phyloP scores from a whole-genome alignment of 441 rosid species.

The Bruguiera hainesii region DNA sequence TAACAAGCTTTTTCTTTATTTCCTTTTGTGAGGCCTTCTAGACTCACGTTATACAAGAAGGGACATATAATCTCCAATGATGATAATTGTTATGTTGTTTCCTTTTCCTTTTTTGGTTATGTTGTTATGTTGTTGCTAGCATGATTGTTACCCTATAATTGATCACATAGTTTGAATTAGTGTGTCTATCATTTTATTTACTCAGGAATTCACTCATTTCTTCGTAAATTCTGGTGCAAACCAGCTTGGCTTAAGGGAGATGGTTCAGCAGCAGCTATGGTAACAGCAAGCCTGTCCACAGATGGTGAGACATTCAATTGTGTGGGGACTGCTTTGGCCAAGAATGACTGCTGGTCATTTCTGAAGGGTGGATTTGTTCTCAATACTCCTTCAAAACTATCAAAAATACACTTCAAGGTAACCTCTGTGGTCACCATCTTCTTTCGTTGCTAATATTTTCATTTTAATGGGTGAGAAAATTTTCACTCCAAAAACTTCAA shows the following conservation, averaged over 20 bases:
- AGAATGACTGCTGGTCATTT: conserved; percentile 79
- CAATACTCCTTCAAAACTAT: conserved; percentile 39
- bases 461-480: not conserved
- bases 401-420: conserved; percentile 54
- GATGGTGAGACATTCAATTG: conserved; percentile 38
- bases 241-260: conserved; percentile 71
- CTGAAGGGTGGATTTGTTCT: conserved; percentile 85
- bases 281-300: conserved; percentile 59
- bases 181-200: not conserved
- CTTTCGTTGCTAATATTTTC: not conserved
- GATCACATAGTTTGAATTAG: not conserved
- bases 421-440: not conserved
- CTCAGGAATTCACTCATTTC: not conserved
- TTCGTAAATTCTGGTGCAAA: not conserved
- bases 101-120: no score
- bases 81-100: no score
- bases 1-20: not conserved
- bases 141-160: no score
- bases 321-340: conserved; percentile 63
- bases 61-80: no score
- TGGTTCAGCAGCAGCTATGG: conserved; percentile 45
- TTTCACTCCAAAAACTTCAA: no score
- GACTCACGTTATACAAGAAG: no score
- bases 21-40: not conserved
- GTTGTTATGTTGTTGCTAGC: no score